Evolutionary conservation across 371 early-diverging fungal genomes (phyloP), one percentile per base, ranked within the genome.

Genomic region (Mortierella sp.): DNA sequence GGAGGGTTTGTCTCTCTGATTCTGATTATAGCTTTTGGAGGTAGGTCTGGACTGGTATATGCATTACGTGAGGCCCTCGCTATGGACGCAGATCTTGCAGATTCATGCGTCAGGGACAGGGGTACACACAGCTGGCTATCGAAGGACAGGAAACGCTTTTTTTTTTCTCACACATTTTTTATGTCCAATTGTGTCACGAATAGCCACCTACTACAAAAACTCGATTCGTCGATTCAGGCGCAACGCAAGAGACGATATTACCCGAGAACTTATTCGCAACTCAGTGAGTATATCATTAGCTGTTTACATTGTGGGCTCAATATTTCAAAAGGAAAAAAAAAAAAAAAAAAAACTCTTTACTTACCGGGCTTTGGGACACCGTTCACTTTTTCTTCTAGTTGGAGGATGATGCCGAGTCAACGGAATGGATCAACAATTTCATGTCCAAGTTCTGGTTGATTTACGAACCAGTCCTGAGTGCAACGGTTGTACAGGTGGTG

Each of bases 381-480:
- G 2, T 64, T 60, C 56, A 21, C 65, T 23, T 47, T 37, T 18
- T 44, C 18, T 23, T 16, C 14, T 57, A 80, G 30, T 51, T 89
- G 15, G 90, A 86, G 15, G 72, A 82, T 18, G 84, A 88, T 30
- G 76, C 76, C 28, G 99, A 99, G 82, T 90, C 93, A 45, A 96
- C 93, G 4, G 97, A 97, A 64, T 99, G 99, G 99, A 82, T 99
- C 63, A 99, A 99, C 83, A 91, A 89, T 73, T 95, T 99, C 80
- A 76, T 97, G 66, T 83, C 82, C 58, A 85, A 85, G 57, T 95
- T 98, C 80, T 99, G 99, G 99, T 84, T 93, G 25, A 95, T 96
- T 57, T 95, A 93, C 68, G 99, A 99, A 84, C 97, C 98, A 16
- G 89, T 90, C 2, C 81, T 99, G 48, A 93, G 96, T 59, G 87